A percentile compares a stretch with the other conserved stretches of the same genome.
These are phyloP conservation scores for Epichloe coenophiala DNA, from an alignment of 2,329 filamentous ascomycete genomes.

Conservation along the genomic window DNA sequence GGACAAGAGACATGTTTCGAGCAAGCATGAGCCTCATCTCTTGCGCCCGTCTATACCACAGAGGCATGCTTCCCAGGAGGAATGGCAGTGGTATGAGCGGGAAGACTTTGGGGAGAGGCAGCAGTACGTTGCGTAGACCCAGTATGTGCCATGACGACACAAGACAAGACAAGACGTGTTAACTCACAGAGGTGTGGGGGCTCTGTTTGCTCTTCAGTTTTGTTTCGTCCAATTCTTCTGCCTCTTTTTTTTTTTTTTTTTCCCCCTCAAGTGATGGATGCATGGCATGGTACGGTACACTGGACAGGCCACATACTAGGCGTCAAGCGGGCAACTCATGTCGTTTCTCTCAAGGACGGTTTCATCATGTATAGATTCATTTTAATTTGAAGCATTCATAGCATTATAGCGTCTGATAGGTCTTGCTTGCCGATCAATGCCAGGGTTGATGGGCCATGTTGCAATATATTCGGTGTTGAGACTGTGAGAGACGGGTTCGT, in stretches of 20 bases:
- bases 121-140: constrained; percentile 12
- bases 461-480: background rate
- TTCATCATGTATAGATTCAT: background rate
- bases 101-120: constrained; percentile 19
- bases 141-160: constrained; percentile 17
- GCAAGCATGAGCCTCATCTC: background rate
- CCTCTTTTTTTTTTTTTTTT: too few species aligned
- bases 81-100: constrained; percentile 22
- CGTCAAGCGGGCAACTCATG: background rate
- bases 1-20: background rate
- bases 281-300: background rate
- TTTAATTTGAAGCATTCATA: background rate
- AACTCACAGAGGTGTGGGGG: too few species aligned
- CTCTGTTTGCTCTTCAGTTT: background rate
- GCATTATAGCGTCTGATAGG: background rate
- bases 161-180: background rate
- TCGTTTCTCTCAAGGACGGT: background rate
- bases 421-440: background rate
- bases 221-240: too few species aligned
- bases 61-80: constrained; percentile 9
- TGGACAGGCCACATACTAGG: background rate
- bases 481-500: too few species aligned
- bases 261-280: background rate
- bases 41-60: background rate
- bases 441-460: background rate